Evolutionary conservation across 2,329 filamentous ascomycete species (phyloP).

Genomic region (Macrophomina pseudophaseolina): DNA sequence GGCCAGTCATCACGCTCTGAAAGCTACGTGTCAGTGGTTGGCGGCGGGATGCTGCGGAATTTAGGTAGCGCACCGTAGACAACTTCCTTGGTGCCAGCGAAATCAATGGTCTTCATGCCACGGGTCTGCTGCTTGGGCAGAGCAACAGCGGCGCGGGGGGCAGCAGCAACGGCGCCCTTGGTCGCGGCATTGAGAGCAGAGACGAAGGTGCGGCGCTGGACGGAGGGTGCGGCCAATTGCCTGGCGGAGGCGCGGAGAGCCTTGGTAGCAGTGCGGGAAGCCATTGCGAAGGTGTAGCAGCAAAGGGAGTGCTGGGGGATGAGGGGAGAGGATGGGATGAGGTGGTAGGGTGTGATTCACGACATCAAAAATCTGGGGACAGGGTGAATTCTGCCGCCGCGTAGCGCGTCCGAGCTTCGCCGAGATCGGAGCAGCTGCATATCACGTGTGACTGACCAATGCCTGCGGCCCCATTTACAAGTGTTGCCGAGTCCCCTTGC

Average conservation of each 20-base stretch:
- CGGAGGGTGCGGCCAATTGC: constrained; percentile 58
- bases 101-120: constrained; percentile 98
- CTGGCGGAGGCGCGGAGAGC: constrained; percentile 63
- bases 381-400: constrained; percentile 22
- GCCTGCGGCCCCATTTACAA: constrained; percentile 9
- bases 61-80: constrained; percentile 76
- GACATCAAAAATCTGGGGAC: constrained; percentile 19
- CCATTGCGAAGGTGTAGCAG: constrained; percentile 64
- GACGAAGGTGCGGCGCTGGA: constrained; percentile 64
- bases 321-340: constrained; percentile 32
- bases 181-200: constrained; percentile 59
- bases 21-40: constrained; percentile 37
- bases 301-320: constrained; percentile 32
- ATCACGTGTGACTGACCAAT: constrained; percentile 20
- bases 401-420: constrained; percentile 22
- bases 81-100: constrained; percentile 91
- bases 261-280: constrained; percentile 73
- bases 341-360: constrained; percentile 18
- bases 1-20: constrained; percentile 98
- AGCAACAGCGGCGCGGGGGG: constrained; percentile 52
- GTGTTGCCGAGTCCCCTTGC: background rate
- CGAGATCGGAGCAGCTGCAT: constrained; percentile 23
- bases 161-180: constrained; percentile 51
- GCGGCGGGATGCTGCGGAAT: constrained; percentile 30
- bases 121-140: constrained; percentile 70